Conservation (phyloP, 2,329 filamentous ascomycete species). For the Malbranchea zuffiana region DNA sequence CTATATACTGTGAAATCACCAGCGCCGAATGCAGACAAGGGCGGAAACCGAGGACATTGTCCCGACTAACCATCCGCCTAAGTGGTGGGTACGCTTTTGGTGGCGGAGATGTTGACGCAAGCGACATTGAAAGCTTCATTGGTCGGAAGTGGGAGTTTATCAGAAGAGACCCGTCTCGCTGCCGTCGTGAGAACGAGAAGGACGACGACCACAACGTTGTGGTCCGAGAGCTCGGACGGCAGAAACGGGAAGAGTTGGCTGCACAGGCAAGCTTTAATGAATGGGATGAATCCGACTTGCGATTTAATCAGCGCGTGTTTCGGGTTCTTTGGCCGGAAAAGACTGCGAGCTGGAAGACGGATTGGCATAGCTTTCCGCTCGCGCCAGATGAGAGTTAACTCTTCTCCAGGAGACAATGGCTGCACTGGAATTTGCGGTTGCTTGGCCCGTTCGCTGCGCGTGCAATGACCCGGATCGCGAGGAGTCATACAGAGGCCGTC, state of each 20-base stretch:
- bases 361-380: no score
- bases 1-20: constrained; percentile 4
- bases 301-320: neutral
- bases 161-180: neutral
- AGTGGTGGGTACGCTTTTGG: neutral
- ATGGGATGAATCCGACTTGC: neutral
- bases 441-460: no score
- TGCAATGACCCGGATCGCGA: no score
- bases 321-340: neutral
- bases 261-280: neutral
- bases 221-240: neutral
- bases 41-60: neutral
- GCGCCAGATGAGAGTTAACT: no score
- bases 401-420: no score
- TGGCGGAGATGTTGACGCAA: neutral
- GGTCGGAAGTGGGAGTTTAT: neutral
- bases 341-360: neutral
- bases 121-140: neutral
- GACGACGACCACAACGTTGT: neutral
- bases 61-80: neutral
- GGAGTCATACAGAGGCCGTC: no score
- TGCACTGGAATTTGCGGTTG: no score
- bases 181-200: no score
- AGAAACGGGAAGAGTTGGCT: neutral
- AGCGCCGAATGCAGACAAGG: neutral